Conservation (phyloP, 805 yeast genomes). For the Teunomyces funiuensis region DNA sequence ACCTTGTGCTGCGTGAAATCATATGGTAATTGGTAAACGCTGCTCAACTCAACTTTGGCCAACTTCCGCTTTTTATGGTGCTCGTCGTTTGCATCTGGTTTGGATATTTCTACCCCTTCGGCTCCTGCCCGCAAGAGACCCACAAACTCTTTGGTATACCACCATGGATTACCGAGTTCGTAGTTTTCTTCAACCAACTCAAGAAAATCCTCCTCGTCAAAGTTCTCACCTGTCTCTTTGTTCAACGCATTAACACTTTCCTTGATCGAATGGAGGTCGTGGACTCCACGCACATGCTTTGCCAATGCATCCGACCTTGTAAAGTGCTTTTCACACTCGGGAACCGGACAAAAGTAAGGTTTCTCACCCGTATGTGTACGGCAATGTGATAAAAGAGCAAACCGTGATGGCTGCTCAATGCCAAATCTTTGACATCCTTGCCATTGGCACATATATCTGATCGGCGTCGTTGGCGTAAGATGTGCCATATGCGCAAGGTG, state of each 20-base stretch:
- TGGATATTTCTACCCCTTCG: neutral
- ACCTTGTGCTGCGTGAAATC: constrained; percentile 34
- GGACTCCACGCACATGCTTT: constrained; percentile 62
- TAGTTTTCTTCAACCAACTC: constrained; percentile 33
- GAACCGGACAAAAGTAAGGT: constrained; percentile 60
- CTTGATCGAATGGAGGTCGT: constrained; percentile 46
- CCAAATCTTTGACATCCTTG: constrained; percentile 54
- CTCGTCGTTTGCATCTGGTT: constrained; percentile 1
- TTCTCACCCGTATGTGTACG: constrained; percentile 66
- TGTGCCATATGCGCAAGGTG: constrained; percentile 24
- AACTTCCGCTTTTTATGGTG: constrained; percentile 3
- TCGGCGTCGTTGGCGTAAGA: constrained; percentile 19
- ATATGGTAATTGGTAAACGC: constrained; percentile 27
- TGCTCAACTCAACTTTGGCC: constrained; percentile 14
- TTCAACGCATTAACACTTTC: constrained; percentile 30
- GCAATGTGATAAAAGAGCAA: constrained; percentile 62
- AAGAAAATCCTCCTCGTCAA: constrained; percentile 26
- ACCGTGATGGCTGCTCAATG: constrained; percentile 50
- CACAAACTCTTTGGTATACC: constrained; percentile 35
- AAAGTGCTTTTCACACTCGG: constrained; percentile 63
- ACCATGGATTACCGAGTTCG: constrained; percentile 41
- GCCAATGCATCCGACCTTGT: constrained; percentile 62
- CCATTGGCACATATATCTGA: constrained; percentile 61
- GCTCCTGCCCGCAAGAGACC: constrained; percentile 21
- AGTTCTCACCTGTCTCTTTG: constrained; percentile 21